These are phyloP conservation scores for Saturnispora dispora DNA, from an alignment of 805 yeast species.

Conservation along the genomic window DNA sequence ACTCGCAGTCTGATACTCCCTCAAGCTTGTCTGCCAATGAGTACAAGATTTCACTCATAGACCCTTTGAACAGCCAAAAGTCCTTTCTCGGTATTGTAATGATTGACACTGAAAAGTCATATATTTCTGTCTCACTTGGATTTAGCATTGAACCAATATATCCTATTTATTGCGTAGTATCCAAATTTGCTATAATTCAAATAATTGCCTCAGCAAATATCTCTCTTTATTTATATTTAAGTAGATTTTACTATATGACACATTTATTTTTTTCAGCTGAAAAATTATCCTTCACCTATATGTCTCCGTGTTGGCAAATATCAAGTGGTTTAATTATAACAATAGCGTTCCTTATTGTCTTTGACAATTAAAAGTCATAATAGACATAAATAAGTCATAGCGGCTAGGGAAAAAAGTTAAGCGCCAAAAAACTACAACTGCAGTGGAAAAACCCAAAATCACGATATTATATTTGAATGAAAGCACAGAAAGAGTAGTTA, in stretches of 20 bases:
- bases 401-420: not conserved
- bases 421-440: not conserved
- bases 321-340: not conserved
- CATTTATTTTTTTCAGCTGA: not conserved
- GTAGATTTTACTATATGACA: not conserved
- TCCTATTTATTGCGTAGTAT: not conserved
- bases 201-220: not conserved
- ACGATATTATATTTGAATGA: not conserved
- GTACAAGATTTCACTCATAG: slow-evolving; percentile 40
- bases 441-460: not conserved
- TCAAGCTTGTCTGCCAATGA: slow-evolving; percentile 27
- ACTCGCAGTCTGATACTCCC: slow-evolving; percentile 7
- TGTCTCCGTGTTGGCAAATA: not conserved
- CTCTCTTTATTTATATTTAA: too few relatives aligned
- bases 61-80: slow-evolving; percentile 45
- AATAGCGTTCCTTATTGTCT: not conserved
- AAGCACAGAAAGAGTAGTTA: not conserved
- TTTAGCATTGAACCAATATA: slow-evolving; percentile 10
- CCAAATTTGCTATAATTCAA: not conserved
- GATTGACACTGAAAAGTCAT: slow-evolving; percentile 37
- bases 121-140: slow-evolving; percentile 34
- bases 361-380: not conserved
- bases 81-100: slow-evolving; percentile 44
- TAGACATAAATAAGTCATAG: not conserved
- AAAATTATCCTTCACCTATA: not conserved